Conservation (phyloP, 1,139 yeast species). For the Suzukiozyma palmioleophila region DNA sequence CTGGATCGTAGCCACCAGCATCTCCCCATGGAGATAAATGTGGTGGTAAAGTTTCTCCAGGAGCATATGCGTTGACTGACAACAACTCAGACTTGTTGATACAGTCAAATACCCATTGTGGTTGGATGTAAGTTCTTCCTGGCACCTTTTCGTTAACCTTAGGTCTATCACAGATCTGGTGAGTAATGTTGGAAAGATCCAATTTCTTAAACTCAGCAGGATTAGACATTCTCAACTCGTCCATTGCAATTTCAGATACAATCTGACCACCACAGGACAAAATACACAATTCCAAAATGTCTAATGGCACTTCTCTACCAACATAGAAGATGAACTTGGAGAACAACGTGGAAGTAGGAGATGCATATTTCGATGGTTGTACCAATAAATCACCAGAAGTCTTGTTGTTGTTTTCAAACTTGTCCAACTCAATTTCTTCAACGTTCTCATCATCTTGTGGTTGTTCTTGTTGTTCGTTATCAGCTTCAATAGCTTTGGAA, state of each 20-base stretch:
- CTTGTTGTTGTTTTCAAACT: slow-evolving; percentile 58
- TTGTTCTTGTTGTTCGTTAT: slow-evolving; percentile 33
- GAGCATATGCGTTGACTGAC: slow-evolving; percentile 78
- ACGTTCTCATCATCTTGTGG: slow-evolving; percentile 41
- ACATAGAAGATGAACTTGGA: slow-evolving; percentile 74
- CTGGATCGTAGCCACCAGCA: slow-evolving; percentile 85
- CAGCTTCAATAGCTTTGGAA: slow-evolving; percentile 49
- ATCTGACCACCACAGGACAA: slow-evolving; percentile 85
- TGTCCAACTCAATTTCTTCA: slow-evolving; percentile 54
- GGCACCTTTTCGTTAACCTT: slow-evolving; percentile 70
- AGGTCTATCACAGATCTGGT: slow-evolving; percentile 93
- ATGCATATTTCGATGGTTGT: slow-evolving; percentile 70
- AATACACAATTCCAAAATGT: slow-evolving; percentile 82
- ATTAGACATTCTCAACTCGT: slow-evolving; percentile 53
- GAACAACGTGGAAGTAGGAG: slow-evolving; percentile 61
- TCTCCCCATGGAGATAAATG: slow-evolving; percentile 99
- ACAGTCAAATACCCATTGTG: slow-evolving; percentile 97
- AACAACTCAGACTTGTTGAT: slow-evolving; percentile 73
- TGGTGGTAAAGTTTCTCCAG: slow-evolving; percentile 94
- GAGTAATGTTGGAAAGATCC: slow-evolving; percentile 72
- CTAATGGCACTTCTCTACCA: slow-evolving; percentile 95
- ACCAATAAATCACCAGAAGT: slow-evolving; percentile 70
- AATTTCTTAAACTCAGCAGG: slow-evolving; percentile 41
- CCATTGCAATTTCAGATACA: slow-evolving; percentile 83
- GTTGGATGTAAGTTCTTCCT: slow-evolving; percentile 92